Evolutionary conservation across 768 basidiomycete genomes (phyloP), one percentile per base, ranked within the genome.

Genomic region (Daedaleopsis nitida): DNA sequence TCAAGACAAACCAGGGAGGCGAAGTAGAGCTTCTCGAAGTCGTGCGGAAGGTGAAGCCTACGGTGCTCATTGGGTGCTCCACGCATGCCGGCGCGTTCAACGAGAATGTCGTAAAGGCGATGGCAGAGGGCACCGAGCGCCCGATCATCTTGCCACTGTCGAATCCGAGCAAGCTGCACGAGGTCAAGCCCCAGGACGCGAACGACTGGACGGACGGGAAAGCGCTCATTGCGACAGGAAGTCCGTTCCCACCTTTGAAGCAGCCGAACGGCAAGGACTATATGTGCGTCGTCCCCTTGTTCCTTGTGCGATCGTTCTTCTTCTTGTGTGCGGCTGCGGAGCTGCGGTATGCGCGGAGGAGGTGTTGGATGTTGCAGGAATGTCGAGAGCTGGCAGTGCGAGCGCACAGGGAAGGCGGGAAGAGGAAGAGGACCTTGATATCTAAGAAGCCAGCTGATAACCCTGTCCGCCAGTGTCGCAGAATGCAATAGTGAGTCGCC

Each of bases 111-210:
- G 76, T 92, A 27, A 78, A 78, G 68, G 80, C 80, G 19, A 88
- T 95, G 91, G 79, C 83, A 35, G 83, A 83, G 64, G 78, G 82
- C 52, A 83, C 83, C 42, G 88, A 89, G 35, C 77, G 88, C 62
- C 93, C 93, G 0, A 88, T 94, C 67, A 91, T 95, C 63, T 80
- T 94, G 66, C 91, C 93, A 11, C 79, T 96, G 52, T 88, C 85
- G 27, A 96, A 96, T 73, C 93, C 93, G 5, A 92, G 87, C 64
- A 73, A 75, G 52, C 76, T 94, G 59, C 86, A 86, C 51, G 94
- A 96, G 71, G 89, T 87, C 0, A 79, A 84, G 55, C 91, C 91
- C 2, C 77, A 81, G 59, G 83, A 92, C 68, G 81, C 88, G 24
- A 83, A 86, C 66, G 79, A 85, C n/a, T 96, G 94, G 94, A 90